These are phyloP conservation scores for Aspergillus persii DNA, from an alignment of 2,329 filamentous ascomycete genomes.

Conservation along the genomic window DNA sequence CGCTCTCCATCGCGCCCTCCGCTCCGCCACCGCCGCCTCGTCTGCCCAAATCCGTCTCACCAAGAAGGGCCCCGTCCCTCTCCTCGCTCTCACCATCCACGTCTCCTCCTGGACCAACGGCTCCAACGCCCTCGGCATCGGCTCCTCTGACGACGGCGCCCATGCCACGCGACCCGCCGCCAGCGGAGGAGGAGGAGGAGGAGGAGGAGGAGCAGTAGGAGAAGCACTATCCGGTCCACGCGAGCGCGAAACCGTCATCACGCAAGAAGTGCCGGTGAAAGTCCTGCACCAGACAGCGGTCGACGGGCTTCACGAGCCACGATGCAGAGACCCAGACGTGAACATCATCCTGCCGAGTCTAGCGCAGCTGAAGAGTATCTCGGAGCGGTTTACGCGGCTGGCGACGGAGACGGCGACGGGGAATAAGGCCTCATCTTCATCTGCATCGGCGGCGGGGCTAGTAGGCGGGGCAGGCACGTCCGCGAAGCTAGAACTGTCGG, in stretches of 20 bases:
- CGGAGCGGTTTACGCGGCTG: constrained; percentile 90
- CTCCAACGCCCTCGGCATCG: constrained; percentile 56
- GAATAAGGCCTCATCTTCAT: too few relatives aligned
- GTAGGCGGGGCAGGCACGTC: constrained; percentile 22
- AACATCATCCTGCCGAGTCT: constrained; percentile 88
- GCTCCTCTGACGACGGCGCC: constrained; percentile 11
- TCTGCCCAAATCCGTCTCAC: constrained; percentile 85
- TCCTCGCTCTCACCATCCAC: constrained; percentile 86
- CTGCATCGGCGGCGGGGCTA: constrained; percentile 28
- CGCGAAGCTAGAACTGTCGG: constrained; percentile 76
- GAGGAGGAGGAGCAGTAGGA: too few relatives aligned
- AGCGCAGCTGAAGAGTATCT: constrained; percentile 86
- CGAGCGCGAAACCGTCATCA: constrained; percentile 87
- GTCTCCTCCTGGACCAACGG: constrained; percentile 50
- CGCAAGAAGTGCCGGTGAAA: constrained; percentile 92
- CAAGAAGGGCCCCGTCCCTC: constrained; percentile 83
- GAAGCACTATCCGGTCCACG: constrained; percentile 48
- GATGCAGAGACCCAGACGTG: constrained; percentile 86
- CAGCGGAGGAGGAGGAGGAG: too few relatives aligned
- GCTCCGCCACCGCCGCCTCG: constrained; percentile 77
- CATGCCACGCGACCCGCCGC: too few relatives aligned
- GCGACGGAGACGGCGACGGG: constrained; percentile 30
- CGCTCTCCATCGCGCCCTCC: constrained; percentile 84
- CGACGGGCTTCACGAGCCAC: constrained; percentile 91
- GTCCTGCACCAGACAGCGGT: constrained; percentile 80